phyloP scores from a whole-genome alignment of 345 rosid genomes.

The Gossypium longicalyx region DNA sequence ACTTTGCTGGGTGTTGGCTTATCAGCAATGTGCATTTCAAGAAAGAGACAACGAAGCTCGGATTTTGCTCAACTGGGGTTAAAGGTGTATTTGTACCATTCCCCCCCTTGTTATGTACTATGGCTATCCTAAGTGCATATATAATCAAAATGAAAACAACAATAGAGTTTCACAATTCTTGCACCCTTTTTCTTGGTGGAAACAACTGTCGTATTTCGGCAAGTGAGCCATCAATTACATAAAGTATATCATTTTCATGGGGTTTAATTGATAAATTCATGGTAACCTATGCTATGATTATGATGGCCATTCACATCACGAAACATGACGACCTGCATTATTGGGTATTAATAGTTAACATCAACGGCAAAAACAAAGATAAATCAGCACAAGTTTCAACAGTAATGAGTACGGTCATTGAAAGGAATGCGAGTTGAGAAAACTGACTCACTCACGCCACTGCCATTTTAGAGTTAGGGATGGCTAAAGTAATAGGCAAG shows the following conservation, averaged over 20 bases:
- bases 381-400: background rate
- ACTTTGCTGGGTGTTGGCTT: background rate
- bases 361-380: background rate
- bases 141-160: background rate
- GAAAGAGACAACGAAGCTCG: background rate
- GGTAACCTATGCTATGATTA: background rate
- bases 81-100: background rate
- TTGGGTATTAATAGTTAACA: background rate
- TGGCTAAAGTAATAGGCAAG: background rate
- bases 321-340: background rate
- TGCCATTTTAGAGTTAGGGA: background rate
- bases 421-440: background rate
- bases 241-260: background rate
- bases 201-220: background rate
- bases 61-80: background rate
- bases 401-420: background rate
- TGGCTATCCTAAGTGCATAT: background rate
- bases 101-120: too few species aligned
- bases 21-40: background rate
- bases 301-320: background rate
- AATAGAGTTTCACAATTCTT: background rate
- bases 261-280: background rate
- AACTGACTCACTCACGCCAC: background rate
- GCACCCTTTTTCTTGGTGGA: background rate
- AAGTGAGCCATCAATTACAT: background rate